phyloP scores from a whole-genome alignment of 2,329 filamentous ascomycete genomes.

The Chalara sp. region DNA sequence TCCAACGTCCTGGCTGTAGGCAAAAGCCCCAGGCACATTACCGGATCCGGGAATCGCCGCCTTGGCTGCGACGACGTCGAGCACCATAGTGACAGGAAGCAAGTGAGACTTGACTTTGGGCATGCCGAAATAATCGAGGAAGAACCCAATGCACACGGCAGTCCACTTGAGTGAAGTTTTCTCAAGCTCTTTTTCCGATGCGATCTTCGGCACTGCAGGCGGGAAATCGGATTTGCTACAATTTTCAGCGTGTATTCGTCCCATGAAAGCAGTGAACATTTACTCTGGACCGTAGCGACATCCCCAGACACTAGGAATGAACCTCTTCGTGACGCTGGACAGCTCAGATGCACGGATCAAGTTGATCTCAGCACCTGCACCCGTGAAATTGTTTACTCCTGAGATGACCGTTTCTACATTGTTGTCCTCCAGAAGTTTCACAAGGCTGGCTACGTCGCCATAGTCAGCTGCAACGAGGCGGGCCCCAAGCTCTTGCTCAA shows the following conservation, averaged over 20 bases:
- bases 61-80: slow-evolving; percentile 15
- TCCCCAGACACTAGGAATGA: slow-evolving; percentile 18
- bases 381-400: slow-evolving; percentile 6
- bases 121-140: slow-evolving; percentile 16
- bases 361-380: slow-evolving; percentile 9
- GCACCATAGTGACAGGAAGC: slow-evolving; percentile 7
- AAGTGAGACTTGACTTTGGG: slow-evolving; percentile 16
- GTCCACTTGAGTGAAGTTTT: slow-evolving; percentile 15
- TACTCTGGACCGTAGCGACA: slow-evolving; percentile 1
- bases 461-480: slow-evolving; percentile 6
- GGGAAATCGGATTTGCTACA: neutral
- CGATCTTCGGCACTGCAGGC: neutral
- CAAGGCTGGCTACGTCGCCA: neutral
- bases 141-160: slow-evolving; percentile 12
- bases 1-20: slow-evolving; percentile 21
- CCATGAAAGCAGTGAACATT: slow-evolving; percentile 1
- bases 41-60: slow-evolving; percentile 21
- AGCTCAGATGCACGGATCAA: slow-evolving; percentile 16
- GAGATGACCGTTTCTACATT: slow-evolving; percentile 21
- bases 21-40: slow-evolving; percentile 13
- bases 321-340: slow-evolving; percentile 12
- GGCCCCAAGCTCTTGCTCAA: slow-evolving; percentile 3
- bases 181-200: neutral
- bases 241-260: neutral
- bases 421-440: slow-evolving; percentile 8